Evolutionary conservation across 805 yeast genomes (phyloP).

Genomic region (Vanderwaltozyma verrucispora): DNA sequence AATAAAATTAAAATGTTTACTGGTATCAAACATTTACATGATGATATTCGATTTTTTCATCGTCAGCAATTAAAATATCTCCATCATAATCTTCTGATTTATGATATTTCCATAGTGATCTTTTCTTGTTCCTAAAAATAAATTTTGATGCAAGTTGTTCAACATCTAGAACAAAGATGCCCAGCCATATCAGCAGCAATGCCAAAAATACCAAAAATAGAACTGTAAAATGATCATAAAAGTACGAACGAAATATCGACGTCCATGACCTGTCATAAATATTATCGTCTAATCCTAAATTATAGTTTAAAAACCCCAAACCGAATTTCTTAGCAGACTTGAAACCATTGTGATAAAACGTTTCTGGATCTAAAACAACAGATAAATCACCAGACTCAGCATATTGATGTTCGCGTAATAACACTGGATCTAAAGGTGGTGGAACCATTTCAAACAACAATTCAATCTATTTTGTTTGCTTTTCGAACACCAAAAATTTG

Average conservation of each 20-base stretch:
- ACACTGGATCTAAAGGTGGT: conserved; percentile 27
- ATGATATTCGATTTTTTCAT: conserved; percentile 13
- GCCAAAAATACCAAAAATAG: conserved; percentile 14
- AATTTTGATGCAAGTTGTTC: background rate
- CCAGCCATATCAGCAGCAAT: conserved; percentile 12
- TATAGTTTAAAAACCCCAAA: conserved; percentile 28
- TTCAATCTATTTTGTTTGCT: background rate
- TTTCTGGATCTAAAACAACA: conserved; percentile 19
- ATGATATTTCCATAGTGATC: conserved; percentile 1
- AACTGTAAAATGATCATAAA: conserved; percentile 15
- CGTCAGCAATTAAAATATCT: conserved; percentile 4
- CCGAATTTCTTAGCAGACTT: conserved; percentile 23
- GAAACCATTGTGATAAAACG: conserved; percentile 23
- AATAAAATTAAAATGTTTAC: background rate
- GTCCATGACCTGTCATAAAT: conserved; percentile 14
- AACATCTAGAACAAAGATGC: background rate
- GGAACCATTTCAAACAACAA: conserved; percentile 32
- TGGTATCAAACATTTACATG: conserved; percentile 11
- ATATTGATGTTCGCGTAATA: conserved; percentile 30
- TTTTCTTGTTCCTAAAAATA: background rate
- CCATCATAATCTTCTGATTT: background rate
- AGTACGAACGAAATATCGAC: conserved; percentile 15
- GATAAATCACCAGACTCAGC: conserved; percentile 25
- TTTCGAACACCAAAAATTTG: too few species aligned
- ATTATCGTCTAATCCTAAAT: conserved; percentile 14